These are phyloP conservation scores for Solanum hybrid DNA, from an alignment of 305 asterid genomes.

Conservation along the genomic window DNA sequence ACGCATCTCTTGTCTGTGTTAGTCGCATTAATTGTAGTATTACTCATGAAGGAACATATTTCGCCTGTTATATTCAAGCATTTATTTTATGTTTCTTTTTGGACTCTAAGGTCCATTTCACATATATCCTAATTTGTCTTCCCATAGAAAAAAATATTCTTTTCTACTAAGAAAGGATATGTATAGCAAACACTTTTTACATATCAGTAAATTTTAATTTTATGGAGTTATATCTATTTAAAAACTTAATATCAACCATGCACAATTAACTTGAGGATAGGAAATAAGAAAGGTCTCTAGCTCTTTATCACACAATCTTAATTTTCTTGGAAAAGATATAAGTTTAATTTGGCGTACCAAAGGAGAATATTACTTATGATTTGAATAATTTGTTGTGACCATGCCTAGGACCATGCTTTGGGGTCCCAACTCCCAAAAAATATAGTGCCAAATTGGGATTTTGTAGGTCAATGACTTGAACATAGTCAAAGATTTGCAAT, in stretches of 20 bases:
- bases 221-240: background rate
- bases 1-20: background rate
- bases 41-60: background rate
- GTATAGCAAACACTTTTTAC: background rate
- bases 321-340: background rate
- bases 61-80: conserved; percentile 1
- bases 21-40: background rate
- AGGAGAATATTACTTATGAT: background rate
- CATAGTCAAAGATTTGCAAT: conserved; percentile 1
- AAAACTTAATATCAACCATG: background rate
- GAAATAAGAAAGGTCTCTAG: background rate
- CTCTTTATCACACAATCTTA: background rate
- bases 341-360: background rate
- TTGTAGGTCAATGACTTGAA: background rate
- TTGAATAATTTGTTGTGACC: background rate
- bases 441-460: background rate
- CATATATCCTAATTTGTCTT: background rate
- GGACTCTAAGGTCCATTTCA: background rate
- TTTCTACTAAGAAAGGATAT: background rate
- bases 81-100: background rate
- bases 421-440: conserved; percentile 6
- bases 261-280: background rate
- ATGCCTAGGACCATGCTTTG: conserved; percentile 5
- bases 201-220: background rate
- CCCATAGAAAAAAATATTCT: background rate